Evolutionary conservation across 306 rosid species (phyloP).

Genomic region (Sechiopsis laciniata): DNA sequence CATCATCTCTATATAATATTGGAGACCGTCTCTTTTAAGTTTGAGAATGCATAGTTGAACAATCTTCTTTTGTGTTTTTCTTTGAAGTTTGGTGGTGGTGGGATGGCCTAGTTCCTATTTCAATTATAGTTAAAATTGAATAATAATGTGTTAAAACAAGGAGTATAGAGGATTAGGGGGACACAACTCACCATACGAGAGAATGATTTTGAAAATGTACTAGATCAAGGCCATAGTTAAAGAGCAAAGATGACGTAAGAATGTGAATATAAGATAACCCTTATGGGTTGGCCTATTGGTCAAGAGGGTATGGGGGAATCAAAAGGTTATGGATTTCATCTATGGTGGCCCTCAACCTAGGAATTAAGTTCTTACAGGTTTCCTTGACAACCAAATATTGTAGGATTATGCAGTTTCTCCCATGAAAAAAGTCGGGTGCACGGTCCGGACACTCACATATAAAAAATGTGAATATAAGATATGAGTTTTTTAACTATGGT

Average conservation of each 20-base stretch:
- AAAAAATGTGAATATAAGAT: background rate
- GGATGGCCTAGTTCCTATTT: background rate
- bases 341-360: too few species aligned
- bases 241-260: background rate
- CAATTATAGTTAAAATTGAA: background rate
- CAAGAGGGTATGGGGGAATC: too few species aligned
- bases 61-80: background rate
- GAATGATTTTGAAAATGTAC: conserved; percentile 3
- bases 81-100: background rate
- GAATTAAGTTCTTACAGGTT: too few species aligned
- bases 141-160: background rate
- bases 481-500: background rate
- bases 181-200: background rate
- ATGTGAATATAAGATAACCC: too few species aligned
- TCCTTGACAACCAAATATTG: too few species aligned
- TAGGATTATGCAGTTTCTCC: too few species aligned
- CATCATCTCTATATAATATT: background rate
- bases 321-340: too few species aligned
- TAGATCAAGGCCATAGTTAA: background rate
- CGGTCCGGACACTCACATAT: too few species aligned
- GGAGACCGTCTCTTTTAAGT: background rate
- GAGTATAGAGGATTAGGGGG: background rate
- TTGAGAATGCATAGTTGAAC: background rate
- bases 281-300: too few species aligned
- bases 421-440: too few species aligned